Base-by-base conservation (phyloP, 352 stramenopile genomes). In the Pythium grandisporangium region DNA sequence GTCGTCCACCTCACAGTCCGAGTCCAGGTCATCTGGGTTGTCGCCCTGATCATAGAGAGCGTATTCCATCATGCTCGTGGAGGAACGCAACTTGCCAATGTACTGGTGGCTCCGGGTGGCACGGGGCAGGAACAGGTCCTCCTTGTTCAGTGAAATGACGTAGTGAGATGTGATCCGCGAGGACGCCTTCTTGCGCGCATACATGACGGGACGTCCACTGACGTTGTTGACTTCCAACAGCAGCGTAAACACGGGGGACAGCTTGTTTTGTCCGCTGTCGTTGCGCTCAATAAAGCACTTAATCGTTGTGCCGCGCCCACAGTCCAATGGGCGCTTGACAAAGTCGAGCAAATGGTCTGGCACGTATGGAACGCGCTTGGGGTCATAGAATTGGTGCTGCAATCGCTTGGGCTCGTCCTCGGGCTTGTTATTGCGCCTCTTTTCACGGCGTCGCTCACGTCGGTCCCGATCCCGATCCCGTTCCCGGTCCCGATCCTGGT, bases 281-380 rank as follows among this genome's bases (percentile, higher is more conserved):
- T 91, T 91, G 40, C 83, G 68, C 47, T 95, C 80, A 41, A 95
- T 95, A 42, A 93, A 95, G 50, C 83, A 95, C 52, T 89, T 89
- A 54, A 89, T 63, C 17, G 89, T 85, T 38, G 82, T 66, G 14
- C 78, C 80, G 14, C 75, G 71, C n/a, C 74, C 80, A 34, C 61
- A 78, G 29, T 90, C 73, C 5, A 90, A 63, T 19, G 83, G 83
- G 1, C 63, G 61, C 45, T 76, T 81, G 22, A 92, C 71, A 44
- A 95, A 95, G 22, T 85, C 64, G 6, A 88, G 60, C 33, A 95
- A 61, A 30, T 93, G 69, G 21, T 90, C 77, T 0, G 79, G 72
- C 33, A 90, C 74, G 43, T 84, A 88, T 3, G 80, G 80, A 39
- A 92, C 76, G 19, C 63, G 75, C 49, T 89, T 89, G 13, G 73